phyloP scores from a whole-genome alignment of 768 basidiomycete species.

The Gyrodon lividus region DNA sequence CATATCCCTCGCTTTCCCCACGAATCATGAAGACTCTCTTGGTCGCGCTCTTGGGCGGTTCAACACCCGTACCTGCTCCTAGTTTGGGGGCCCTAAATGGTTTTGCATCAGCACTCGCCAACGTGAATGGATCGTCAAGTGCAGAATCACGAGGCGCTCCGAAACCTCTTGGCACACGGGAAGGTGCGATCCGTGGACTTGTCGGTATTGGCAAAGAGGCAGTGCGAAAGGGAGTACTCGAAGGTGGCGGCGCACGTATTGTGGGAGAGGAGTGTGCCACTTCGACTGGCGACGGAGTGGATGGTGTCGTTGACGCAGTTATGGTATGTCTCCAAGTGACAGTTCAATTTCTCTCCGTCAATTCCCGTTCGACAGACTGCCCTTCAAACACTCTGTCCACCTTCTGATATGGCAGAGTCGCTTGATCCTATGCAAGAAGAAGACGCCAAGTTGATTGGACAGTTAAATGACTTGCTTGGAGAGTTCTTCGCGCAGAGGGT shows the following conservation, averaged over 20 bases:
- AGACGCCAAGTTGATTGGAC: slow-evolving; percentile 47
- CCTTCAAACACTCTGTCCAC: slow-evolving; percentile 54
- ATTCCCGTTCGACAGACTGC: slow-evolving; percentile 47
- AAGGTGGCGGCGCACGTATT: slow-evolving; percentile 75
- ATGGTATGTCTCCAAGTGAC: slow-evolving; percentile 44
- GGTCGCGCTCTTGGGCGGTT: slow-evolving; percentile 63
- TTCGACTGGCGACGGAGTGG: slow-evolving; percentile 31
- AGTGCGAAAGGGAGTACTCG: slow-evolving; percentile 76
- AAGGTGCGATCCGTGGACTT: slow-evolving; percentile 87
- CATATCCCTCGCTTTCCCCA: slow-evolving; percentile 82
- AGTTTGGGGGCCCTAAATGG: slow-evolving; percentile 22
- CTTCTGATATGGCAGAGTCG: slow-evolving; percentile 57
- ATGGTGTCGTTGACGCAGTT: slow-evolving; percentile 55
- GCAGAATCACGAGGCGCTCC: slow-evolving; percentile 38
- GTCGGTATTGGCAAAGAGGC: slow-evolving; percentile 85
- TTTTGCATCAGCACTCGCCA: slow-evolving; percentile 26
- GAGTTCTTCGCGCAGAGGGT: slow-evolving; percentile 60
- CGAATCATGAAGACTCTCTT: slow-evolving; percentile 94
- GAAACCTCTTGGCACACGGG: slow-evolving; percentile 79
- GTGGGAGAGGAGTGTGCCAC: slow-evolving; percentile 64
- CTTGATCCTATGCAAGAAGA: slow-evolving; percentile 48
- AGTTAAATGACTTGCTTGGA: slow-evolving; percentile 56
- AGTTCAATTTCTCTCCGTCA: neutral
- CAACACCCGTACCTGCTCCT: slow-evolving; percentile 7
- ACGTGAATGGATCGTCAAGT: slow-evolving; percentile 29